Conservation (phyloP, 164 flowering plant species). For the Vitis rotundifolia region DNA sequence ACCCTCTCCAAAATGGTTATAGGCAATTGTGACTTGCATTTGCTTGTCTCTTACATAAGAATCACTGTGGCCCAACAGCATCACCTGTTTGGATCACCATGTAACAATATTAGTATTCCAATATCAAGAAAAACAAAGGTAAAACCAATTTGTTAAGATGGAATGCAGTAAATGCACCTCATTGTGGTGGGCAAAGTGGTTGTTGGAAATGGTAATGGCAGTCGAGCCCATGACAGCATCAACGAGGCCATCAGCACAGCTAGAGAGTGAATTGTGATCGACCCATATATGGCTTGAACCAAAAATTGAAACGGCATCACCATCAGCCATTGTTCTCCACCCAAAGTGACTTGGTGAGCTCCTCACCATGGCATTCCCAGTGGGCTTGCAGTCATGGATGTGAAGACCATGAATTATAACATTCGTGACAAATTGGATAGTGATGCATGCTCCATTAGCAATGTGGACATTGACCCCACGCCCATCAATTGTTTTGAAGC, state of each 20-base stretch:
- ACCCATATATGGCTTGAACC: constrained; percentile 95
- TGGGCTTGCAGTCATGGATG: constrained; percentile 65
- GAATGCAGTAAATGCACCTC: constrained; percentile 48
- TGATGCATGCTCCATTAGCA: constrained; percentile 65
- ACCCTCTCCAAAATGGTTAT: constrained; percentile 94
- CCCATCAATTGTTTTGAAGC: constrained; percentile 77
- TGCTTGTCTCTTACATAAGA: constrained; percentile 74
- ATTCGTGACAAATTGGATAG: constrained; percentile 58
- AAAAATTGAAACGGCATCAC: constrained; percentile 84
- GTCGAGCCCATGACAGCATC: constrained; percentile 99
- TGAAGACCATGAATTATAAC: constrained; percentile 65
- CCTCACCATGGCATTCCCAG: constrained; percentile 73
- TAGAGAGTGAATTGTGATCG: constrained; percentile 87
- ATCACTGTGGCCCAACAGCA: constrained; percentile 94
- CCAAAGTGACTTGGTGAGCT: constrained; percentile 65
- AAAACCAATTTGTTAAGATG: background rate
- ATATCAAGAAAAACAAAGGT: background rate
- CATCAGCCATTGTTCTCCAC: constrained; percentile 75
- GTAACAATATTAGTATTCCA: background rate
- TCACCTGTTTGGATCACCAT: constrained; percentile 51
- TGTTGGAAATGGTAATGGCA: constrained; percentile 91
- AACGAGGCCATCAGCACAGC: constrained; percentile 93
- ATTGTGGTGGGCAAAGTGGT: constrained; percentile 88
- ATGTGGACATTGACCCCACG: constrained; percentile 65
- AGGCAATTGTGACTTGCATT: constrained; percentile 98